Evolutionary conservation across 352 stramenopile genomes (phyloP).

Genomic region (Albugo laibachii): DNA sequence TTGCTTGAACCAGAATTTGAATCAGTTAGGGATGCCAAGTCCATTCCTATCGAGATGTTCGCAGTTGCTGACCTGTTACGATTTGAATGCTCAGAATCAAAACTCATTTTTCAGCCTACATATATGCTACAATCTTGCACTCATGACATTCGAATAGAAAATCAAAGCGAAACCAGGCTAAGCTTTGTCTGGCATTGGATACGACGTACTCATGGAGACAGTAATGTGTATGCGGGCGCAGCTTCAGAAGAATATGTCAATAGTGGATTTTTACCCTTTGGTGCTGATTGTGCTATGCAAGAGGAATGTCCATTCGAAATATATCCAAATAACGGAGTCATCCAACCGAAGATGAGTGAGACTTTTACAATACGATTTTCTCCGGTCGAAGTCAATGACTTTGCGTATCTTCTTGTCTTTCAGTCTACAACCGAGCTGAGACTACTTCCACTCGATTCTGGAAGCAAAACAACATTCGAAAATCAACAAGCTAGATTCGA

Average conservation of each 20-base stretch:
- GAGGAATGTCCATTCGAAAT: constrained; percentile 78
- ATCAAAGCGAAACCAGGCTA: constrained; percentile 53
- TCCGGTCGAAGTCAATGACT: constrained; percentile 82
- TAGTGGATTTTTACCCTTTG: too few species aligned
- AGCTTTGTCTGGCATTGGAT: constrained; percentile 37
- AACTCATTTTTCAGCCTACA: constrained; percentile 53
- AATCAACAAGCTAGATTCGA: background rate
- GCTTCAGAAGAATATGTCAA: too few species aligned
- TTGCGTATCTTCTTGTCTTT: constrained; percentile 45
- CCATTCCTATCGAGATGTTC: constrained; percentile 33
- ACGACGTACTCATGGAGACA: background rate
- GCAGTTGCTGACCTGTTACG: constrained; percentile 32
- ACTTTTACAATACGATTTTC: constrained; percentile 76
- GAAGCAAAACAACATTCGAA: background rate
- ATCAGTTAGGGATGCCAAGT: constrained; percentile 11
- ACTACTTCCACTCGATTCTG: background rate
- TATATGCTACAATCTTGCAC: constrained; percentile 79
- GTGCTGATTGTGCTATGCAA: constrained; percentile 3
- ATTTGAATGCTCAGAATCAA: constrained; percentile 36
- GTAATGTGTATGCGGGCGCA: too few species aligned
- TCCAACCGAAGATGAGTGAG: constrained; percentile 34
- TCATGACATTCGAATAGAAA: constrained; percentile 39
- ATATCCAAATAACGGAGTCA: constrained; percentile 27
- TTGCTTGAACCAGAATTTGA: constrained; percentile 30
- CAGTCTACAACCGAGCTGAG: constrained; percentile 10